phyloP scores from a whole-genome alignment of 2,329 filamentous ascomycete species.

The Monosporascus cannonballus region DNA sequence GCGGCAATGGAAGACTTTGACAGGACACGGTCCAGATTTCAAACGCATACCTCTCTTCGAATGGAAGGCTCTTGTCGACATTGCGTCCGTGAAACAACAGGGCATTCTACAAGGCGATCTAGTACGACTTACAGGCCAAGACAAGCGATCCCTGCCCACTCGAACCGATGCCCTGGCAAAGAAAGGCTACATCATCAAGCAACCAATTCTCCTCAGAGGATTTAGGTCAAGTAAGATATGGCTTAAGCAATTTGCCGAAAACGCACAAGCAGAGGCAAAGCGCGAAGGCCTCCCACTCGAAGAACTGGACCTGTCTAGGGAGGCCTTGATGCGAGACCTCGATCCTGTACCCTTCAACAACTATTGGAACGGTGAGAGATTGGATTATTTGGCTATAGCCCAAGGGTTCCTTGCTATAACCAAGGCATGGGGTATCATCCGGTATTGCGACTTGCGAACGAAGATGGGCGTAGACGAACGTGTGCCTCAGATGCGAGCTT shows the following conservation, averaged over 20 bases:
- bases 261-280: conserved; percentile 35
- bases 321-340: conserved; percentile 37
- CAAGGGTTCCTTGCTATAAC: conserved; percentile 51
- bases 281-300: conserved; percentile 24
- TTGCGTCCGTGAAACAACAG: conserved; percentile 45
- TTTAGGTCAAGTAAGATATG: conserved; percentile 59
- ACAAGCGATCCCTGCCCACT: conserved; percentile 58
- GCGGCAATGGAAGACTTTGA: conserved; percentile 53
- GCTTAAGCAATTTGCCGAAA: conserved; percentile 45
- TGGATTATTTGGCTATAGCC: conserved; percentile 52
- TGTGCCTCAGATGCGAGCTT: conserved; percentile 53
- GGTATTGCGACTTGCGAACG: conserved; percentile 49
- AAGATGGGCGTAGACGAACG: conserved; percentile 52
- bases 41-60: conserved; percentile 53
- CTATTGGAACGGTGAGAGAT: conserved; percentile 51
- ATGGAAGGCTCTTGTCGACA: conserved; percentile 52
- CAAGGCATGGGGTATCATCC: conserved; percentile 53
- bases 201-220: conserved; percentile 50
- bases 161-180: conserved; percentile 52
- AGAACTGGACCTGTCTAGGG: conserved; percentile 33
- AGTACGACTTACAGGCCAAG: conserved; percentile 50
- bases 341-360: conserved; percentile 50
- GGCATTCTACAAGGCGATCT: conserved; percentile 58
- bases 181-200: conserved; percentile 58
- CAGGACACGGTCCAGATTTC: conserved; percentile 53